phyloP scores from a whole-genome alignment of 2,329 filamentous ascomycete genomes.

The Colletotrichum musicola region DNA sequence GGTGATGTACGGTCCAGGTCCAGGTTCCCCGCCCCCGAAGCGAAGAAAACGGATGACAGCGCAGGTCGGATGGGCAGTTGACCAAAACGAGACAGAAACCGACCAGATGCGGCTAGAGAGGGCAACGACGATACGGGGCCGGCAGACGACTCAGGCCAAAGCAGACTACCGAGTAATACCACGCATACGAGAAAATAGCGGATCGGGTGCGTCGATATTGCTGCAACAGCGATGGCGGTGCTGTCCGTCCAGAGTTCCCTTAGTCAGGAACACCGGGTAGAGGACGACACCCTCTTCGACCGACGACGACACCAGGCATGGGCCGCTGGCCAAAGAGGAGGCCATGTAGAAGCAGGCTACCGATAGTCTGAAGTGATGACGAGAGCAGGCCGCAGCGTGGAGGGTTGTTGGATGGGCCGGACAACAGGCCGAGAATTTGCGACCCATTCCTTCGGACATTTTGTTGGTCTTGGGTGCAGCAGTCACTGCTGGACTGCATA shows the following conservation, averaged over 20 bases:
- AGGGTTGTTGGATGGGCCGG: conserved; percentile 12
- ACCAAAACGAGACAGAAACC: conserved; percentile 29
- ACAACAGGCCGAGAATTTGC: conserved; percentile 4
- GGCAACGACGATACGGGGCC: conserved; percentile 3
- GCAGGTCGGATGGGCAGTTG: conserved; percentile 16
- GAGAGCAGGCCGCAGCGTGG: background rate
- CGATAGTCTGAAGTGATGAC: conserved; percentile 29
- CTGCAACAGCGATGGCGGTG: conserved; percentile 6
- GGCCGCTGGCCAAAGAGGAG: no score
- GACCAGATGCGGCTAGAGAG: conserved; percentile 18
- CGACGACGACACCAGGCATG: background rate
- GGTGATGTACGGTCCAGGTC: background rate
- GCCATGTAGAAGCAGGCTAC: no score
- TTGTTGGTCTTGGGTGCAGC: conserved; percentile 20
- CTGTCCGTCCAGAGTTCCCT: background rate
- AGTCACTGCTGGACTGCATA: conserved; percentile 5
- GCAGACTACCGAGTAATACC: background rate
- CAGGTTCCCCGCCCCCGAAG: background rate
- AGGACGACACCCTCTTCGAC: conserved; percentile 25
- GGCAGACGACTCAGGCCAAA: conserved; percentile 5
- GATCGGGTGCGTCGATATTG: conserved; percentile 28
- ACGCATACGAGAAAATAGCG: conserved; percentile 25
- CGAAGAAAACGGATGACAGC: conserved; percentile 20
- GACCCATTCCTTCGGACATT: conserved; percentile 29
- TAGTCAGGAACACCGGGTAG: conserved; percentile 33